Conservation (phyloP, 2,329 filamentous ascomycete genomes). For the Sporothrix dimorphospora region DNA sequence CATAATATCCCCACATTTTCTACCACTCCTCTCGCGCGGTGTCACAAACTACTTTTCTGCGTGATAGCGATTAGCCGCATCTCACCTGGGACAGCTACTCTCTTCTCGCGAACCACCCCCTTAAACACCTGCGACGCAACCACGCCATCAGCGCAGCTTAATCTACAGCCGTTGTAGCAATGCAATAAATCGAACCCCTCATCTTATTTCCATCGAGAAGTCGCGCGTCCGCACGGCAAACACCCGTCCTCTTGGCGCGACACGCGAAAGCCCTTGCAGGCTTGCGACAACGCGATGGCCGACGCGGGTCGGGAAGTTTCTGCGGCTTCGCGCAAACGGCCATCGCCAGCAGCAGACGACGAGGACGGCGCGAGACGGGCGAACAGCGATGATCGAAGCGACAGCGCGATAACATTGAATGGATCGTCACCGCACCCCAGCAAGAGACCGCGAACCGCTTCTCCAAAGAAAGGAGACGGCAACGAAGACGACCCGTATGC, state of each 20-base stretch:
- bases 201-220: neutral
- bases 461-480: neutral
- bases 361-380: neutral
- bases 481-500: slow-evolving; percentile 13
- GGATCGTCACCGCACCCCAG: neutral
- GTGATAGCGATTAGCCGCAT: slow-evolving; percentile 5
- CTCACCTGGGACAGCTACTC: neutral
- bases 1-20: neutral
- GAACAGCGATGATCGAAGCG: neutral
- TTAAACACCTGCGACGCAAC: neutral
- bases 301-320: slow-evolving; percentile 24
- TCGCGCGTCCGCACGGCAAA: neutral
- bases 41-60: slow-evolving; percentile 3
- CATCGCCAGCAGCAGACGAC: slow-evolving; percentile 15
- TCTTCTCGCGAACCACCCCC: neutral
- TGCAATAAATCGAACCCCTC: neutral
- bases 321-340: slow-evolving; percentile 26
- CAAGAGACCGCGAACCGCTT: slow-evolving; percentile 1
- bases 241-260: neutral
- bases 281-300: slow-evolving; percentile 20
- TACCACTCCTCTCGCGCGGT: neutral
- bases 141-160: neutral
- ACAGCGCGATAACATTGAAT: neutral
- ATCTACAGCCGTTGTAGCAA: neutral
- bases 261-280: neutral